These are phyloP conservation scores for Starmera dryadoides DNA, from an alignment of 805 yeast genomes.

Conservation along the genomic window DNA sequence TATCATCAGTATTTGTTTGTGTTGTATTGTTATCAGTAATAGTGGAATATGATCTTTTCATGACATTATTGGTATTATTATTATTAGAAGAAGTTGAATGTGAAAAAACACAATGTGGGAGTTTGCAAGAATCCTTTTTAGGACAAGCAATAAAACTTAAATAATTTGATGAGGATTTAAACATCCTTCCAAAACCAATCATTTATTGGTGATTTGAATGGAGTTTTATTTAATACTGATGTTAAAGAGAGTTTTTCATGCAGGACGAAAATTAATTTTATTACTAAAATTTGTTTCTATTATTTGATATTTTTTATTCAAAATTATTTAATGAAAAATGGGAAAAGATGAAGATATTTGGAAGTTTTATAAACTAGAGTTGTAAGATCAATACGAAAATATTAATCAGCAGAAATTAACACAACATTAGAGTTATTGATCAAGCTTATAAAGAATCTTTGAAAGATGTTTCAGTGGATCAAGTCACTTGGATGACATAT, in stretches of 20 bases:
- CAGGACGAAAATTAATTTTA: no score
- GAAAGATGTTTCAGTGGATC: slow-evolving; percentile 19
- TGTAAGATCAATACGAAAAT: no score
- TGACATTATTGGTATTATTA: no score
- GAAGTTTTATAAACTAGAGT: slow-evolving; percentile 3
- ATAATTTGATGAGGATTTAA: slow-evolving; percentile 12
- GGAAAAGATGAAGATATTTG: slow-evolving; percentile 2
- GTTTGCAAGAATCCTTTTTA: slow-evolving; percentile 15
- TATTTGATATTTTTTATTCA: no score
- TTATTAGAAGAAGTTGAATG: slow-evolving; percentile 16
- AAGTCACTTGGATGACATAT: slow-evolving; percentile 32
- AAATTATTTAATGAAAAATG: no score
- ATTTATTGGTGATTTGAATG: neutral
- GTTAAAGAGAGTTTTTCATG: no score
- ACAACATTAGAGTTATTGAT: neutral
- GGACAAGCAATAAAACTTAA: slow-evolving; percentile 23
- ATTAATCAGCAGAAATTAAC: no score
- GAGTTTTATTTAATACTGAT: neutral
- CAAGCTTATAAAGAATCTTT: neutral
- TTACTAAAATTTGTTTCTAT: no score
- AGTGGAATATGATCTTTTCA: neutral
- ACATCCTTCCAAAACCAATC: slow-evolving; percentile 11
- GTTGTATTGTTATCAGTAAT: neutral
- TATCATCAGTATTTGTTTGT: no score
- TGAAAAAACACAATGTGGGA: slow-evolving; percentile 24